These are phyloP conservation scores for Pichia paraexigua DNA, from an alignment of 805 yeast genomes.

Conservation along the genomic window DNA sequence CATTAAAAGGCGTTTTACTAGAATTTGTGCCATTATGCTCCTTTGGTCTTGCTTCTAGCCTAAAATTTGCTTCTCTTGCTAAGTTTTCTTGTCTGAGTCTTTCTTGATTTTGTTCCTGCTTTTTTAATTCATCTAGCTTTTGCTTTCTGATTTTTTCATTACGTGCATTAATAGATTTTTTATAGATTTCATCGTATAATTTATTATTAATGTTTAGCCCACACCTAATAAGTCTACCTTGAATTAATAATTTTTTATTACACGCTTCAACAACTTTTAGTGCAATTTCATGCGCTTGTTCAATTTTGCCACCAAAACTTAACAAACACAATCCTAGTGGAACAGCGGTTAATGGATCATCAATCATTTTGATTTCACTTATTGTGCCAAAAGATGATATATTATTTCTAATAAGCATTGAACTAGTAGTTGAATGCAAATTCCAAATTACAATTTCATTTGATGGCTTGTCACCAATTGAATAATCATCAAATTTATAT, in stretches of 20 bases:
- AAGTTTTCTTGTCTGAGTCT: slow-evolving; percentile 9
- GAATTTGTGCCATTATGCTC: neutral
- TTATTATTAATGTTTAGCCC: slow-evolving; percentile 41
- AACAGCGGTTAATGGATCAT: slow-evolving; percentile 69
- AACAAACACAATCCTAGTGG: slow-evolving; percentile 68
- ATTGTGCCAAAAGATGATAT: slow-evolving; percentile 59
- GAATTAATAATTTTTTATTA: slow-evolving; percentile 36
- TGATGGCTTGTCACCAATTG: slow-evolving; percentile 69
- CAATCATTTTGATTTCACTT: slow-evolving; percentile 47
- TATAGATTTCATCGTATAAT: slow-evolving; percentile 28
- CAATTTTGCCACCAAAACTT: slow-evolving; percentile 51
- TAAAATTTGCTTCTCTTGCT: slow-evolving; percentile 9
- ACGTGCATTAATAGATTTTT: slow-evolving; percentile 27
- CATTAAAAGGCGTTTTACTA: neutral
- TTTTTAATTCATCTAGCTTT: slow-evolving; percentile 21
- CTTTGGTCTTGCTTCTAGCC: neutral
- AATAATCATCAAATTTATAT: slow-evolving; percentile 52
- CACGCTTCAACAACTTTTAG: slow-evolving; percentile 34
- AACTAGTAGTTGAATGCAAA: slow-evolving; percentile 46
- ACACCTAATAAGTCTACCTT: slow-evolving; percentile 45
- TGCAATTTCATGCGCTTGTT: slow-evolving; percentile 41
- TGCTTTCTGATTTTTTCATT: slow-evolving; percentile 32
- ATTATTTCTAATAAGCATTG: slow-evolving; percentile 39
- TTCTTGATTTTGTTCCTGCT: slow-evolving; percentile 19
- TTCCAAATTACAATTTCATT: slow-evolving; percentile 65